Percentiles rank a stretch among this genome's conserved stretches.
Evolutionary conservation across 2,329 filamentous ascomycete genomes (phyloP).

Genomic region (Aspergillus brasiliensis): DNA sequence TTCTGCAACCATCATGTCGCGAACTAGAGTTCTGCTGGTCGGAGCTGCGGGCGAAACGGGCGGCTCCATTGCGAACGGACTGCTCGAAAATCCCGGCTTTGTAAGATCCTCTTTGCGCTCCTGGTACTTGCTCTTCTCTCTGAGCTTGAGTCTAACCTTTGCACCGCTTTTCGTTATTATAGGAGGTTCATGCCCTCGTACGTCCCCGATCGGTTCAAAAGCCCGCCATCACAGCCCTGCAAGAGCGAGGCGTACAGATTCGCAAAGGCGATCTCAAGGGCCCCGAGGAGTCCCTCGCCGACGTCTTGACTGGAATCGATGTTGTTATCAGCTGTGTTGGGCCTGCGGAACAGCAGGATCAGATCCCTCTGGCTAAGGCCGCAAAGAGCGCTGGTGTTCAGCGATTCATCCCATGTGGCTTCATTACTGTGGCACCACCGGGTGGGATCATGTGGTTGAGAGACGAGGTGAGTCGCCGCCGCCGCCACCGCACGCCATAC

Average conservation of each 20-base stretch:
- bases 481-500: neutral
- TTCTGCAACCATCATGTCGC: constrained; percentile 31
- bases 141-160: constrained; percentile 8
- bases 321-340: constrained; percentile 50
- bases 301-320: constrained; percentile 47
- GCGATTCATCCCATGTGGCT: constrained; percentile 57
- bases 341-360: constrained; percentile 38
- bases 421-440: constrained; percentile 49
- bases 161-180: constrained; percentile 1
- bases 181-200: constrained; percentile 54
- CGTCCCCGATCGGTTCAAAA: constrained; percentile 53
- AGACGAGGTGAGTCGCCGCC: constrained; percentile 36
- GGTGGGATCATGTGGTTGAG: constrained; percentile 49
- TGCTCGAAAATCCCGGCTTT: constrained; percentile 34
- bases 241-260: constrained; percentile 48
- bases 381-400: constrained; percentile 53
- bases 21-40: constrained; percentile 41
- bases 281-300: constrained; percentile 45
- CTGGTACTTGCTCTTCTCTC: neutral
- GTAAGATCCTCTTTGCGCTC: constrained; percentile 17
- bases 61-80: constrained; percentile 40
- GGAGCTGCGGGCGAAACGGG: constrained; percentile 45
- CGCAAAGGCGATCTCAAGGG: constrained; percentile 48
- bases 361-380: constrained; percentile 52
- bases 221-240: constrained; percentile 44